Evolutionary conservation across 2,329 filamentous ascomycete species (phyloP).

Genomic region (Apiospora hydei): DNA sequence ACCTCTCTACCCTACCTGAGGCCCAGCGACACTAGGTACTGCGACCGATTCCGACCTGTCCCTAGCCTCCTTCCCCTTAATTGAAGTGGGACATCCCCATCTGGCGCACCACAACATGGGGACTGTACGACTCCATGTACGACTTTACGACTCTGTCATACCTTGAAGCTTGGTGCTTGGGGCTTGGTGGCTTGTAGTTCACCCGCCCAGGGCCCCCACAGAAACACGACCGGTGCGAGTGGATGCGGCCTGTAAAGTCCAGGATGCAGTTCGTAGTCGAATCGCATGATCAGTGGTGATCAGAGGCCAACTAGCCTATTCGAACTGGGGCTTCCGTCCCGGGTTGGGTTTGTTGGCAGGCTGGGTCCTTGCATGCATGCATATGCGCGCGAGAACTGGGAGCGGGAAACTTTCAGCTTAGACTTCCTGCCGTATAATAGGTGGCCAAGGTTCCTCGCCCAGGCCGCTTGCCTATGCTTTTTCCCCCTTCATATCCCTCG

Average conservation of each 20-base stretch:
- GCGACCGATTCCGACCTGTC: not conserved
- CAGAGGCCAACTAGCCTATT: not conserved
- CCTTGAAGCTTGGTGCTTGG: too few relatives aligned
- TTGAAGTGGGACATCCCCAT: slow-evolving; percentile 10
- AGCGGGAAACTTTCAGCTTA: not conserved
- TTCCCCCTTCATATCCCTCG: not conserved
- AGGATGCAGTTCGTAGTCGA: not conserved
- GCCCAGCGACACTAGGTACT: not conserved
- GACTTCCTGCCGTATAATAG: not conserved
- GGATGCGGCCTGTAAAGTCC: not conserved
- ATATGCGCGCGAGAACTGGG: not conserved
- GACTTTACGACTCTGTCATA: not conserved
- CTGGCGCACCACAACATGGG: not conserved
- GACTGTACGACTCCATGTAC: not conserved
- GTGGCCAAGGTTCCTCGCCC: not conserved
- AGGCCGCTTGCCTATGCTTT: not conserved
- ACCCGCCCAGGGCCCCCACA: not conserved
- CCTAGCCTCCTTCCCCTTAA: not conserved
- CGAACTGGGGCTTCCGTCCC: not conserved
- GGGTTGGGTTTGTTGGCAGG: not conserved
- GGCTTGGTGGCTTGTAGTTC: not conserved
- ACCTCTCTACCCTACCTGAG: not conserved
- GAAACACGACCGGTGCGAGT: not conserved
- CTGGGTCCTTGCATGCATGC: not conserved
- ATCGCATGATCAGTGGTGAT: not conserved